A percentile compares a stretch with the other conserved stretches of the same genome.
Conservation (phyloP, 768 basidiomycete genomes). For the Udeniomyces megalosporus region DNA sequence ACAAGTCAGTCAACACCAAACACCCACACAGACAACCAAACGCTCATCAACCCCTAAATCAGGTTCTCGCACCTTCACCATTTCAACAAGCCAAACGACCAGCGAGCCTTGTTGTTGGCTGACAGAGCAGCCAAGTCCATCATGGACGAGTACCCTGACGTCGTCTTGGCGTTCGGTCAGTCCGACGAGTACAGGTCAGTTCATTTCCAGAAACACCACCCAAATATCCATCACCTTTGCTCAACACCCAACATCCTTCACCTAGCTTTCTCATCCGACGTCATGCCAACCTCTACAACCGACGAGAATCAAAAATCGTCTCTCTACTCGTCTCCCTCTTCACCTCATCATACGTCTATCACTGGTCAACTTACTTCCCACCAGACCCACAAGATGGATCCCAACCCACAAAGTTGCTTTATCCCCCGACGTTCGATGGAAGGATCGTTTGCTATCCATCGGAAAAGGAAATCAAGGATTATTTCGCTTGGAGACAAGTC, state of each 20-base stretch:
- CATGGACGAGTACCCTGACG: conserved; percentile 68
- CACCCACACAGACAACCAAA: no score
- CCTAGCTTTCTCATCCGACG: conserved; percentile 73
- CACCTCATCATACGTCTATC: conserved; percentile 74
- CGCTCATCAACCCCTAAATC: no score
- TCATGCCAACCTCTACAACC: conserved; percentile 60
- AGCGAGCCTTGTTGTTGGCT: conserved; percentile 73
- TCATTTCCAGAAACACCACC: not conserved
- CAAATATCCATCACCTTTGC: not conserved
- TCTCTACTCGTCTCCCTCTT: conserved; percentile 70
- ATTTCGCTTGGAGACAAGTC: conserved; percentile 89
- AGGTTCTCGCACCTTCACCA: conserved; percentile 73
- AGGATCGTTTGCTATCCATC: conserved; percentile 68
- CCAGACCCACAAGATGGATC: conserved; percentile 28
- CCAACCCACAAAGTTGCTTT: conserved; percentile 34
- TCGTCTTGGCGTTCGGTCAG: conserved; percentile 80
- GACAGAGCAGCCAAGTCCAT: conserved; percentile 67
- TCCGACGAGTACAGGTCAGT: conserved; percentile 88
- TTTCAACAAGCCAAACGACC: conserved; percentile 84
- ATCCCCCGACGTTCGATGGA: conserved; percentile 87
- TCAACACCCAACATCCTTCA: not conserved
- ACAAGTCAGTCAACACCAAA: conserved; percentile 62
- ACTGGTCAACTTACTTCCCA: conserved; percentile 70
- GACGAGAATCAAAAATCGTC: conserved; percentile 68
- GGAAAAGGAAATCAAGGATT: conserved; percentile 59